Percentiles rank a stretch among this genome's conserved stretches.
These are phyloP conservation scores for Claviceps sp. DNA, from an alignment of 2,329 filamentous ascomycete species.

Conservation along the genomic window DNA sequence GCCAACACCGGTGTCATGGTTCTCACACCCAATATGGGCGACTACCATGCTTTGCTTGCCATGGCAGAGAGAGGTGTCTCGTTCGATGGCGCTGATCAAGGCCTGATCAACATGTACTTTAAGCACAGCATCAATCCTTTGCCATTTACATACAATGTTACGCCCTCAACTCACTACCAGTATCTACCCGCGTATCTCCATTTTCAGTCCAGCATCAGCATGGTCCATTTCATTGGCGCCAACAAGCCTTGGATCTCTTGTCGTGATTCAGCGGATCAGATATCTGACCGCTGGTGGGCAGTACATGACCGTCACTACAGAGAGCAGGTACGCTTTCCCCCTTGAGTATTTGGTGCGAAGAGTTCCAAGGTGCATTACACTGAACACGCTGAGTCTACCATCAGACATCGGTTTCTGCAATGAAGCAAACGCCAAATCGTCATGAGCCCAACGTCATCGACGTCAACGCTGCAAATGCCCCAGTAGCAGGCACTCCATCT, in stretches of 20 bases:
- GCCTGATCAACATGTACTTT: constrained; percentile 90
- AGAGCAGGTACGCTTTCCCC: constrained; percentile 27
- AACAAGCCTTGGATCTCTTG: constrained; percentile 78
- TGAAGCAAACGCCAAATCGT: not conserved
- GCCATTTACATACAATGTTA: constrained; percentile 95
- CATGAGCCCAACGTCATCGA: not conserved
- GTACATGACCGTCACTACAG: constrained; percentile 82
- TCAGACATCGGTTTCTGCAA: not conserved
- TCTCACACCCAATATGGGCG: constrained; percentile 69
- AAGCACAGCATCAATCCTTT: constrained; percentile 70
- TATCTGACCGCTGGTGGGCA: constrained; percentile 83
- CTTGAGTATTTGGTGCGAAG: not conserved
- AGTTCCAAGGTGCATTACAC: not conserved
- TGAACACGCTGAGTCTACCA: not conserved
- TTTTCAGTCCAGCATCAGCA: constrained; percentile 77
- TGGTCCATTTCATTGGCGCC: constrained; percentile 88
- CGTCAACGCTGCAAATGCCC: not conserved
- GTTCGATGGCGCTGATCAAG: constrained; percentile 95
- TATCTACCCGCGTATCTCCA: constrained; percentile 91
- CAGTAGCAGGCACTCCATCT: not conserved
- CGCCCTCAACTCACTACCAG: constrained; percentile 91
- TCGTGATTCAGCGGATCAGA: constrained; percentile 59
- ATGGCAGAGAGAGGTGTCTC: constrained; percentile 80
- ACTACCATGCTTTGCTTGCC: constrained; percentile 73
- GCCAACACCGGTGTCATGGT: constrained; percentile 99